These are phyloP conservation scores for Phytomonas sp. DNA, from an alignment of 208 protist genomes.

Conservation along the genomic window DNA sequence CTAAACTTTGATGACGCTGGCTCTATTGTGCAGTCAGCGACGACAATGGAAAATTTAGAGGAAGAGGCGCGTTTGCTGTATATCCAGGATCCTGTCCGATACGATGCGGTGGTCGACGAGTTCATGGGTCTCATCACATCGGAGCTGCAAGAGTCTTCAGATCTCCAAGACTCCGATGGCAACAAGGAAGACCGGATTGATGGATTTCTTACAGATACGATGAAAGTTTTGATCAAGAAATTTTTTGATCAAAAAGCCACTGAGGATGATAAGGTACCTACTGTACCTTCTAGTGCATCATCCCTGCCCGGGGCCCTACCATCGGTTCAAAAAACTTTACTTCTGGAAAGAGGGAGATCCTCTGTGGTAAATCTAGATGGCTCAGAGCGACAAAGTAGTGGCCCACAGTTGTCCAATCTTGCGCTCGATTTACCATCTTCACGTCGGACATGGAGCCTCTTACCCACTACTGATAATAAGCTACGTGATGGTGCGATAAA, in stretches of 20 bases:
- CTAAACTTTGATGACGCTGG: background rate
- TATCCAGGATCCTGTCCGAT: conserved; percentile 63
- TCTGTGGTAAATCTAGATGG: background rate
- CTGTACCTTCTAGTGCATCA: background rate
- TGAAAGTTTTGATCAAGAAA: background rate
- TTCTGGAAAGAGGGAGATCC: background rate
- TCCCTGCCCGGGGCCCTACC: background rate
- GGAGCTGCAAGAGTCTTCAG: conserved; percentile 9
- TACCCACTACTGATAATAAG: background rate
- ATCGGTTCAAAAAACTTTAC: background rate
- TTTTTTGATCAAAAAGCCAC: background rate
- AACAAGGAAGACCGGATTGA: background rate
- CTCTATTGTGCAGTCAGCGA: background rate
- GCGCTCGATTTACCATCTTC: background rate
- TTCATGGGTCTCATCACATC: conserved; percentile 30
- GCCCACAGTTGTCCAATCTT: background rate
- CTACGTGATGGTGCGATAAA: background rate
- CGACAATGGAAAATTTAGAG: conserved; percentile 52
- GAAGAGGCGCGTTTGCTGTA: conserved; percentile 67
- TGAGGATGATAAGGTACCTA: background rate
- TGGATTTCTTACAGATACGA: background rate
- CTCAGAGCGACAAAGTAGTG: background rate
- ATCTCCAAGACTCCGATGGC: background rate
- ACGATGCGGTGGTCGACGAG: conserved; percentile 76
- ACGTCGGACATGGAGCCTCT: background rate